Evolutionary conservation across 2,329 filamentous ascomycete species (phyloP).

Genomic region (Setomelanomma holmii): DNA sequence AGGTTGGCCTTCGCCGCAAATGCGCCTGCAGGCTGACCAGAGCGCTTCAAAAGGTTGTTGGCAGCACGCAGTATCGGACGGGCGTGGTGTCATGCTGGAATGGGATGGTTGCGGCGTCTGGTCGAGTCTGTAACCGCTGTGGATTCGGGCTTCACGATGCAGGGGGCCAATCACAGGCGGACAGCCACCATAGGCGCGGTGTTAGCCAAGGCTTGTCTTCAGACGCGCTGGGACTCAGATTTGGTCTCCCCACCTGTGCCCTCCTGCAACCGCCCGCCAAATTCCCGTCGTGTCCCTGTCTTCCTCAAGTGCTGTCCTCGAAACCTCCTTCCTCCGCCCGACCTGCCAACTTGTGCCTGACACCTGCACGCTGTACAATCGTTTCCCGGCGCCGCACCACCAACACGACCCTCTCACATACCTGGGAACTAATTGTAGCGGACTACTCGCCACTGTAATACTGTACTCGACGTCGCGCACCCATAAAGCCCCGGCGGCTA

Average conservation of each 20-base stretch:
- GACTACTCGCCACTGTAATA: slow-evolving; percentile 20
- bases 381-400: slow-evolving; percentile 19
- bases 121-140: slow-evolving; percentile 39
- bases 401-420: slow-evolving; percentile 7
- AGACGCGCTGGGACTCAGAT: slow-evolving; percentile 47
- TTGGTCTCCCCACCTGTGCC: slow-evolving; percentile 45
- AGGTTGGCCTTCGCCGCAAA: slow-evolving; percentile 16
- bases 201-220: slow-evolving; percentile 42
- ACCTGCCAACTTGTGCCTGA: slow-evolving; percentile 29
- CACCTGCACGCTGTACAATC: slow-evolving; percentile 29
- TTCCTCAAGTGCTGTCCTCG: slow-evolving; percentile 35
- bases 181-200: slow-evolving; percentile 18
- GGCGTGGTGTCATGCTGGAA: slow-evolving; percentile 39
- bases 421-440: slow-evolving; percentile 3
- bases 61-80: slow-evolving; percentile 14
- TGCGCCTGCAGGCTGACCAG: background rate
- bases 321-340: slow-evolving; percentile 33
- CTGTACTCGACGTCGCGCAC: slow-evolving; percentile 23
- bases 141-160: slow-evolving; percentile 36
- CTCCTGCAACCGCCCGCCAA: slow-evolving; percentile 47
- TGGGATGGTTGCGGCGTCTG: slow-evolving; percentile 31
- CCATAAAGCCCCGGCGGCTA: slow-evolving; percentile 41
- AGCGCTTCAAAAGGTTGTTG: slow-evolving; percentile 4
- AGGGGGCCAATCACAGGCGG: slow-evolving; percentile 37
- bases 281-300: slow-evolving; percentile 38